Evolutionary conservation across 306 rosid genomes (phyloP), one percentile per base, ranked within the genome.

Genomic region (Hippophae gyantsensis): DNA sequence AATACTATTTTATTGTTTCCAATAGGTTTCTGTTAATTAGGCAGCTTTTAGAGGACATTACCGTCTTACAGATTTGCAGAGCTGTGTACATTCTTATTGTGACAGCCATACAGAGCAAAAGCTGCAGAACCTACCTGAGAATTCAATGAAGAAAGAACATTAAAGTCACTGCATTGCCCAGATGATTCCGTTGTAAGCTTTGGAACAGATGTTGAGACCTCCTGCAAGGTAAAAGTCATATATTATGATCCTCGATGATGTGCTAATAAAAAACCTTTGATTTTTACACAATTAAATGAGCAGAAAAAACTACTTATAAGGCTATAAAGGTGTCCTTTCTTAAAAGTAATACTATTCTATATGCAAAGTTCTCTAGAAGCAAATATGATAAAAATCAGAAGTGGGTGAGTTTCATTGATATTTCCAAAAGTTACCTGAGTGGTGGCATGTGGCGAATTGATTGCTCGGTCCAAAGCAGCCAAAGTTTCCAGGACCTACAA

Each of bases 361-460:
- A 52, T 14, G 1, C n/a, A 61, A n/a, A 43, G 9, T 43, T 14
- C 13, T 23, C 57, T 41, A 25, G 18, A 9, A 18, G 50, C 32
- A 42, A 46, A 69, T 26, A 59, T 48, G 58, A 46, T 49, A 42
- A 27, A 58, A 68, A 58, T 53, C 52, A 47, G 52, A 71, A 68
- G 56, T 54, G 48, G 65, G 56, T 62, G 55, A 64, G 32, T 63
- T 63, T 57, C 7, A 52, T 23, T 32, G 25, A 56, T 9, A 58
- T 51, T 48, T 56, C 48, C 56, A 8, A 54, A 71, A 52, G 60
- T 71, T 72, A 90, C 98, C 92, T 90, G 98, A 41, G 98, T 87
- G 60, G 86, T 79, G 78, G 98, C 98, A 63, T 90, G 96, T 18
- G 98, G 96, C 8, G 98, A 90, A 81, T 90, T 92, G 68, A 90